phyloP scores from a whole-genome alignment of 768 basidiomycete genomes.

The Phylloporus scabripes region DNA sequence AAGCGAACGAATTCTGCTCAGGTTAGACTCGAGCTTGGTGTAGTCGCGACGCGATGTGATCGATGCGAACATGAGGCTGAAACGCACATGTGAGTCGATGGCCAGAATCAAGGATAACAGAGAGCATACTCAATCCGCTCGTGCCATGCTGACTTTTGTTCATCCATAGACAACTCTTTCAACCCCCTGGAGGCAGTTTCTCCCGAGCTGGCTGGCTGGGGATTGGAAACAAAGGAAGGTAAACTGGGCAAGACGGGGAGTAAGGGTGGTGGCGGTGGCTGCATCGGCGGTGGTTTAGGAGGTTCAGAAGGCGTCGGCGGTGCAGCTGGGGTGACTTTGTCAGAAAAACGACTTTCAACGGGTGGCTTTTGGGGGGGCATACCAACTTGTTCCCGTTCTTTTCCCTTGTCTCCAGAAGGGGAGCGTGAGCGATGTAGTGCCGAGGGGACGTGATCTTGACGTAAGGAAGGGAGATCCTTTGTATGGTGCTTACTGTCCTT shows the following conservation, averaged over 20 bases:
- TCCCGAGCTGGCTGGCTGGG: conserved; percentile 2
- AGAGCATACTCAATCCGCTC: conserved; percentile 37
- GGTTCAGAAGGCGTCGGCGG: conserved; percentile 12
- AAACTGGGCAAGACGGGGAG: conserved; percentile 15
- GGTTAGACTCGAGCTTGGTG: conserved; percentile 29
- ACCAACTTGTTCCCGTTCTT: conserved; percentile 2
- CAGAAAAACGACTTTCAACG: background rate
- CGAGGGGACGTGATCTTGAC: conserved; percentile 8
- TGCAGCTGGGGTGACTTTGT: background rate
- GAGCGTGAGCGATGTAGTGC: conserved; percentile 8
- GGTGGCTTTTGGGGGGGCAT: conserved; percentile 1
- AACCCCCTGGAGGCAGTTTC: conserved; percentile 1
- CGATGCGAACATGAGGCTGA: conserved; percentile 34
- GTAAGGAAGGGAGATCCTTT: background rate
- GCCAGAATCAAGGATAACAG: background rate
- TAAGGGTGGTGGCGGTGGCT: conserved; percentile 16
- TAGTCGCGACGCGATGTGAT: conserved; percentile 32
- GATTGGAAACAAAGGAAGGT: conserved; percentile 17
- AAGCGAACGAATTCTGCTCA: conserved; percentile 24
- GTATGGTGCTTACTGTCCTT: conserved; percentile 10
- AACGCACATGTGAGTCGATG: background rate
- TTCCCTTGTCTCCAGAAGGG: conserved; percentile 9
- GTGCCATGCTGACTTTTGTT: conserved; percentile 36
- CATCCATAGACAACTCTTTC: conserved; percentile 29
- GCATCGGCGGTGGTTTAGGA: conserved; percentile 11